Percentiles rank a stretch among this genome's conserved stretches.
phyloP scores from a whole-genome alignment of 2,329 filamentous ascomycete genomes.

The Teratosphaeria gauchensis region DNA sequence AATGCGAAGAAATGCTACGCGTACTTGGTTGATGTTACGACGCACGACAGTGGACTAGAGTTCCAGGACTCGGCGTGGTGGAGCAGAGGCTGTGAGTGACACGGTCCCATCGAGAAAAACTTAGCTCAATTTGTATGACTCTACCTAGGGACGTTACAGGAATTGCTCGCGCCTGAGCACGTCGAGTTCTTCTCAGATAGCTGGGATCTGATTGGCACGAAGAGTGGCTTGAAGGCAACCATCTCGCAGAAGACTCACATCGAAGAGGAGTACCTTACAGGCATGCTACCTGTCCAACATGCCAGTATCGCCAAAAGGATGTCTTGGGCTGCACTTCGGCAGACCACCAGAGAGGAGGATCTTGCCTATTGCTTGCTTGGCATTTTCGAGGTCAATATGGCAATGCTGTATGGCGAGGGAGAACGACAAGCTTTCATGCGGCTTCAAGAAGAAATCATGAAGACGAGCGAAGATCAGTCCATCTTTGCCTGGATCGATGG shows the following conservation, averaged over 20 bases:
- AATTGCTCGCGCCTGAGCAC: conserved; percentile 1
- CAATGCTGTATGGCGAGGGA: conserved; percentile 32
- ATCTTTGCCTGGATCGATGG: conserved; percentile 13
- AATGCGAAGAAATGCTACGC: conserved; percentile 1
- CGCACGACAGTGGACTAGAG: neutral
- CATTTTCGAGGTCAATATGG: conserved; percentile 36
- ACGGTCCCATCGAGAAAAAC: neutral
- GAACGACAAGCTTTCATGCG: conserved; percentile 7
- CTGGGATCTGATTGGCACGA: neutral
- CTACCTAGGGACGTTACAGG: conserved; percentile 1
- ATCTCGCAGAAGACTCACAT: neutral
- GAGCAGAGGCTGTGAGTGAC: neutral
- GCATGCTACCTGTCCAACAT: neutral
- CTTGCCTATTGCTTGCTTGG: conserved; percentile 10
- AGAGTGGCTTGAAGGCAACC: neutral
- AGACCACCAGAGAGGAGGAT: conserved; percentile 7
- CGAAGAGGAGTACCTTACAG: neutral
- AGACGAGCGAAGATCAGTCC: conserved; percentile 8
- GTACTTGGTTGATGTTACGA: neutral
- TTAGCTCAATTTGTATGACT: neutral
- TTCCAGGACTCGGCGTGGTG: neutral
- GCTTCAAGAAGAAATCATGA: conserved; percentile 11
- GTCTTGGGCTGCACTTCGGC: conserved; percentile 11
- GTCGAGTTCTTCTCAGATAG: neutral
- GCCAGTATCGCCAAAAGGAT: neutral